phyloP scores from a whole-genome alignment of 2,329 filamentous ascomycete genomes.

The Phyllosticta citriasiana region DNA sequence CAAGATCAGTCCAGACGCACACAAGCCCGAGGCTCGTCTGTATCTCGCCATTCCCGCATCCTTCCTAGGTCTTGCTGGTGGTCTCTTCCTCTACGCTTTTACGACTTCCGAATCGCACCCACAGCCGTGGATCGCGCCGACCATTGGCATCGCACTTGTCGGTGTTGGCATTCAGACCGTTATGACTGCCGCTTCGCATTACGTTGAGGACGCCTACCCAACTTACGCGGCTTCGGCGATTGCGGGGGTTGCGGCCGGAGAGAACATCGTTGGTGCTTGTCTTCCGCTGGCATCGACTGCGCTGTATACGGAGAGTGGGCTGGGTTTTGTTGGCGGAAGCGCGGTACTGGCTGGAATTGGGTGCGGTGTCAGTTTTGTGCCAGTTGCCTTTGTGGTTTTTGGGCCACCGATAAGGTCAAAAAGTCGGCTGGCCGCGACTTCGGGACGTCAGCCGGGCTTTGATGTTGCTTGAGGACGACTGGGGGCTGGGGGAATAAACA shows the following conservation, averaged over 20 bases:
- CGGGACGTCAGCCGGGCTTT: not conserved
- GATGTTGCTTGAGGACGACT: too few relatives aligned
- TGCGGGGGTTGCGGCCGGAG: constrained; percentile 38
- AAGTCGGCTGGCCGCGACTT: not conserved
- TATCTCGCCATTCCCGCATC: constrained; percentile 34
- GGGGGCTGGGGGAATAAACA: too few relatives aligned
- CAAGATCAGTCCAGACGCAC: constrained; percentile 35
- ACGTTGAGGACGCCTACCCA: constrained; percentile 39
- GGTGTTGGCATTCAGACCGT: constrained; percentile 27
- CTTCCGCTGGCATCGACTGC: constrained; percentile 37
- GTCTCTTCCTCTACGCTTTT: constrained; percentile 23
- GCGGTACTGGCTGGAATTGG: not conserved
- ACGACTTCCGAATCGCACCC: constrained; percentile 13
- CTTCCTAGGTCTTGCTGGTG: constrained; percentile 27
- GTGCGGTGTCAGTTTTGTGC: not conserved
- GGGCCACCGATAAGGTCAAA: not conserved
- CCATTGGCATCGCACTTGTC: constrained; percentile 18
- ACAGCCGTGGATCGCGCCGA: constrained; percentile 20
- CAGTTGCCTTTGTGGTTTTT: not conserved
- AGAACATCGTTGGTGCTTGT: constrained; percentile 40
- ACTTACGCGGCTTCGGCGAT: constrained; percentile 41
- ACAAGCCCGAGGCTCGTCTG: constrained; percentile 34
- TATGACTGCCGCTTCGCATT: constrained; percentile 40
- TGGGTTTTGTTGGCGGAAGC: not conserved
- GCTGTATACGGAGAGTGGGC: constrained; percentile 32